These are phyloP conservation scores for Vigna mungo DNA, from an alignment of 306 rosid genomes.

Conservation along the genomic window DNA sequence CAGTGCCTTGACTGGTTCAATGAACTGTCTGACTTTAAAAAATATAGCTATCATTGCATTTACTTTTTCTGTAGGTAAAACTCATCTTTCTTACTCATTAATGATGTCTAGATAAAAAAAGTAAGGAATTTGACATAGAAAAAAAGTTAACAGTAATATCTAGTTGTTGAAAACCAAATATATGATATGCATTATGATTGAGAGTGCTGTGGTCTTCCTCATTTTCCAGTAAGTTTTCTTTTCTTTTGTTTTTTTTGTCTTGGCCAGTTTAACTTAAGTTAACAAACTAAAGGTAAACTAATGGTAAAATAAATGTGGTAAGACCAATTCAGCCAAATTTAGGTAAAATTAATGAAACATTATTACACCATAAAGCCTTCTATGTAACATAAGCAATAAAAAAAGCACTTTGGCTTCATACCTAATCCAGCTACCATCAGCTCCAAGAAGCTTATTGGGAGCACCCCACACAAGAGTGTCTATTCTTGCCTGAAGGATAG, in stretches of 20 bases:
- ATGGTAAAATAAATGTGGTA: neutral
- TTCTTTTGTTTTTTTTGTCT: neutral
- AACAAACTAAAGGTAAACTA: neutral
- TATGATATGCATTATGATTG: constrained; percentile 4
- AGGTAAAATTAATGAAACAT: constrained; percentile 1
- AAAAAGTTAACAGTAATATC: no score
- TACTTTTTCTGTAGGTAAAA: neutral
- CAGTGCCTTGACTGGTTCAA: no score
- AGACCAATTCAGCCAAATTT: constrained; percentile 1
- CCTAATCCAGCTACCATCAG: constrained; percentile 99
- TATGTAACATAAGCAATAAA: constrained; percentile 28
- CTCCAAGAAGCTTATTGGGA: constrained; percentile 99
- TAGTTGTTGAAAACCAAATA: neutral
- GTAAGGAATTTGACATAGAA: constrained; percentile 6
- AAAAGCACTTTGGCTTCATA: constrained; percentile 44
- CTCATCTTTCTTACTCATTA: neutral
- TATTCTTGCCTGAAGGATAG: constrained; percentile 89
- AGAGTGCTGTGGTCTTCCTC: constrained; percentile 14
- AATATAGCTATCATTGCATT: neutral
- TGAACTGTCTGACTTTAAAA: no score
- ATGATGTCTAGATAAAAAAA: neutral
- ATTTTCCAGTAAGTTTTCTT: neutral
- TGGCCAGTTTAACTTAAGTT: constrained; percentile 16
- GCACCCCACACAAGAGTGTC: constrained; percentile 95
- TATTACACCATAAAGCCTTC: constrained; percentile 33